A percentile compares a stretch with the other conserved stretches of the same genome.
Conservation (phyloP, 768 basidiomycete species). For the Rhodosporidiobolus sp. region DNA sequence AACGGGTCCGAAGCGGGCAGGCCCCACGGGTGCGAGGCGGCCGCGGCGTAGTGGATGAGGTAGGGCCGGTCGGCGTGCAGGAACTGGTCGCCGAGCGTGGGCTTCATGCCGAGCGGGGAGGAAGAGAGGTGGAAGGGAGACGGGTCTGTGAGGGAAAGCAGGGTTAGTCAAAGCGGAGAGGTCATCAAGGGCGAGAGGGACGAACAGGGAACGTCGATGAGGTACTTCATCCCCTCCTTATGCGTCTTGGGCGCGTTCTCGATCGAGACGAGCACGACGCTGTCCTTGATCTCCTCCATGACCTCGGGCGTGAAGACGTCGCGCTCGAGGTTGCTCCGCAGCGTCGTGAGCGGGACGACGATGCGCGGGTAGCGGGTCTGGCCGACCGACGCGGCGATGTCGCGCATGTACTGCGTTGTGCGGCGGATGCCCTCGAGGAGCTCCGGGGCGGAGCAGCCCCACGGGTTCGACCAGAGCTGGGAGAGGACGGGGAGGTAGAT, state of each 20-base stretch:
- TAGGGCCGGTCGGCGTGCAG: conserved; percentile 29
- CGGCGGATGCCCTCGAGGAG: conserved; percentile 22
- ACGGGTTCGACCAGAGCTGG: conserved; percentile 36
- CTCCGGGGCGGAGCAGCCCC: conserved; percentile 26
- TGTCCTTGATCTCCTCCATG: conserved; percentile 31
- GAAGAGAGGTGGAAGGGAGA: conserved; percentile 37
- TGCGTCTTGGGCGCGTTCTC: conserved; percentile 33
- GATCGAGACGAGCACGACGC: conserved; percentile 32
- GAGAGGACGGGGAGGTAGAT: conserved; percentile 40
- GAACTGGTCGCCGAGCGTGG: conserved; percentile 21
- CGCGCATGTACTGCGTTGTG: conserved; percentile 32
- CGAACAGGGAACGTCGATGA: conserved; percentile 39
- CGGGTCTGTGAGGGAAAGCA: conserved; percentile 18
- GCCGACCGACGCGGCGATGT: conserved; percentile 24
- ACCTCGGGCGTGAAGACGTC: conserved; percentile 23
- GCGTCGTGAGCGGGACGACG: conserved; percentile 26
- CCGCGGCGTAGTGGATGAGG: conserved; percentile 38
- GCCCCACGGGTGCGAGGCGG: conserved; percentile 36
- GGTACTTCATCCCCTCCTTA: conserved; percentile 33
- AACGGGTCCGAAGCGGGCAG: conserved; percentile 35
- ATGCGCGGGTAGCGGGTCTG: conserved; percentile 35
- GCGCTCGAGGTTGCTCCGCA: conserved; percentile 26
- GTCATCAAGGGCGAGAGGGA: background rate
- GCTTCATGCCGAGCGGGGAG: conserved; percentile 7
- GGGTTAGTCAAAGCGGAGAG: too few species aligned